Evolutionary conservation across 1,139 yeast genomes (phyloP), one percentile per base, ranked within the genome.

Genomic region (Hansenula sp.): DNA sequence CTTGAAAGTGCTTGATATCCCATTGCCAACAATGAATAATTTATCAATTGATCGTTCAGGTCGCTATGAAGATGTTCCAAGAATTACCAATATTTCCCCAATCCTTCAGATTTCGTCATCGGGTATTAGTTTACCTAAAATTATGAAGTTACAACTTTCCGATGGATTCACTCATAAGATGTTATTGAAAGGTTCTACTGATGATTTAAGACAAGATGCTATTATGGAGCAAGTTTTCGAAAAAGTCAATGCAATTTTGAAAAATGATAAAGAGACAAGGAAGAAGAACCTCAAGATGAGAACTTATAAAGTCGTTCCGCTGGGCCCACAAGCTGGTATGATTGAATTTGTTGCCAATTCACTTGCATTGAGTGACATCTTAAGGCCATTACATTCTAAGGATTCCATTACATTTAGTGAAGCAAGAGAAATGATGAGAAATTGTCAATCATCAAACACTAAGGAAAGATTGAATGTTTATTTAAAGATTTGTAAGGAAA

Each of bases 161-260:
- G 76, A 79, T 57, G 98, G 97, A 0, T 53, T 62, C 0, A 57
- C 50, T 0, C 83, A 78, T 47, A 77, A 70, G 45, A 73, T 84
- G 58, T 67, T 93, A 18, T 69, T 90, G 53, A 94, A 94, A 58
- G 87, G 89, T 27, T 91, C 96, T 5, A 77, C 88, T 7, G 99
- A 94, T 64, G 99, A 94, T 63, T 66, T 93, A 44, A 70, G 99
- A 44, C 99, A 94, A 63, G 99, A 94, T 64, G 87, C 96, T 0
- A 88, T 93, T 48, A 94, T 94, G 99, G 96, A 91, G 60, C 99
- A 93, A 60, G 98, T 93, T 1, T 94, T 94, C 62, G 84, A 75
- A 25, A 88, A 90, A 59, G 96, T 90, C 17, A 89, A 91, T 57
- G 66, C 70, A n/a, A 76, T 91, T 36, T 74, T 93, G 48, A 62